Conservation (phyloP, 192 early-diverging fungal species). For the Backusella sp. region DNA sequence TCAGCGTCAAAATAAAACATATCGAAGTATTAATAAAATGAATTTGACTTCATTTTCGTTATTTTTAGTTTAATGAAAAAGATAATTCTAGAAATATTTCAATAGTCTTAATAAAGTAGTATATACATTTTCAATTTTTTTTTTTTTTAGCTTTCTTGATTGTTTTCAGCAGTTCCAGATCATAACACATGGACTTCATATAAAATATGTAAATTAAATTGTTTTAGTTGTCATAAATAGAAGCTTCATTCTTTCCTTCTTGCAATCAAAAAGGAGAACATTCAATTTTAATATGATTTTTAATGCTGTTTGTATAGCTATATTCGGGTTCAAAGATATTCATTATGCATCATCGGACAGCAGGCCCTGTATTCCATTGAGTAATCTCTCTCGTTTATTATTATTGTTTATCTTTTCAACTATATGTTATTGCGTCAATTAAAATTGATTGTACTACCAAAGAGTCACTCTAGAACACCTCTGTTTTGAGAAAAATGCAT, state of each 20-base stretch:
- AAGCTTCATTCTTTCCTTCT: neutral
- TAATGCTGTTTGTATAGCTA: neutral
- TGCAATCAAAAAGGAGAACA: neutral
- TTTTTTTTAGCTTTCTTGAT: neutral
- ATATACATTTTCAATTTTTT: neutral
- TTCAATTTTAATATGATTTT: neutral
- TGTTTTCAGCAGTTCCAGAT: neutral
- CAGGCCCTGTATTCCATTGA: neutral
- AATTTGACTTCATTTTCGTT: neutral
- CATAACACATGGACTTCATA: neutral
- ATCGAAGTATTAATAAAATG: neutral
- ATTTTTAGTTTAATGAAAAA: neutral
- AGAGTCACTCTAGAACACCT: neutral
- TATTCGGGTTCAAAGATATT: neutral
- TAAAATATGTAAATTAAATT: slow-evolving; percentile 4
- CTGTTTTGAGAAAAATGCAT: neutral
- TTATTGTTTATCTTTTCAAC: neutral
- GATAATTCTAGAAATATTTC: neutral
- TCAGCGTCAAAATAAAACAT: neutral
- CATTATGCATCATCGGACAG: neutral
- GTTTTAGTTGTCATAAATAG: neutral
- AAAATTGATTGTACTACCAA: neutral
- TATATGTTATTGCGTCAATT: neutral
- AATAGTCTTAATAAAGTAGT: neutral
- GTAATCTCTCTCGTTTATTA: neutral